A percentile compares a stretch with the other conserved stretches of the same genome.
phyloP scores from a whole-genome alignment of 768 basidiomycete species.

The Lactarius sanguifluus region DNA sequence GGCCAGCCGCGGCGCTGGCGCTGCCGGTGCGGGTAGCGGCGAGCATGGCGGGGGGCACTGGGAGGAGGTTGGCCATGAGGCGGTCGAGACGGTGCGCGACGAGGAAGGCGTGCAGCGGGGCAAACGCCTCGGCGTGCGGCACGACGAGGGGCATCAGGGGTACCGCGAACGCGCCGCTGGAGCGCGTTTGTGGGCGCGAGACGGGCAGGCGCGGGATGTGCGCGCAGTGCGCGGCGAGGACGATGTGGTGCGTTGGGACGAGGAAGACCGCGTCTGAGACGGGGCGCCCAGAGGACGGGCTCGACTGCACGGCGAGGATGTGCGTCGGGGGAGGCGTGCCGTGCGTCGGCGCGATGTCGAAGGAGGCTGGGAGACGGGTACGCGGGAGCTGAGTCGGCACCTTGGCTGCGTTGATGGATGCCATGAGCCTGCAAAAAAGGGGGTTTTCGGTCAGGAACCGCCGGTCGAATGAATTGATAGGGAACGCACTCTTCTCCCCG shows the following conservation, averaged over 20 bases:
- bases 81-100: slow-evolving; percentile 61
- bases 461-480: not conserved
- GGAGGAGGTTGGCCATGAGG: slow-evolving; percentile 65
- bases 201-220: slow-evolving; percentile 52
- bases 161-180: slow-evolving; percentile 37
- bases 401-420: slow-evolving; percentile 20
- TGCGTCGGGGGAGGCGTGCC: slow-evolving; percentile 20
- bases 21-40: slow-evolving; percentile 17
- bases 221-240: slow-evolving; percentile 61
- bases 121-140: slow-evolving; percentile 69
- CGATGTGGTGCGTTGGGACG: slow-evolving; percentile 61
- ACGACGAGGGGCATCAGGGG: slow-evolving; percentile 71
- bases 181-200: slow-evolving; percentile 30
- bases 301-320: slow-evolving; percentile 41
- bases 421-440: slow-evolving; percentile 18
- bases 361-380: slow-evolving; percentile 23
- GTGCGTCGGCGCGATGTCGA: slow-evolving; percentile 22
- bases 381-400: slow-evolving; percentile 29
- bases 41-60: slow-evolving; percentile 42
- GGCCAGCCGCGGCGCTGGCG: slow-evolving; percentile 24
- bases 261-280: slow-evolving; percentile 43
- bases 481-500: slow-evolving; percentile 46
- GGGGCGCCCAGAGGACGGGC: slow-evolving; percentile 40
- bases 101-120: slow-evolving; percentile 61
- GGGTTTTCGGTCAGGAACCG: slow-evolving; percentile 2